phyloP scores from a whole-genome alignment of 148 eudicot species.

The Gaultheria prostrata region DNA sequence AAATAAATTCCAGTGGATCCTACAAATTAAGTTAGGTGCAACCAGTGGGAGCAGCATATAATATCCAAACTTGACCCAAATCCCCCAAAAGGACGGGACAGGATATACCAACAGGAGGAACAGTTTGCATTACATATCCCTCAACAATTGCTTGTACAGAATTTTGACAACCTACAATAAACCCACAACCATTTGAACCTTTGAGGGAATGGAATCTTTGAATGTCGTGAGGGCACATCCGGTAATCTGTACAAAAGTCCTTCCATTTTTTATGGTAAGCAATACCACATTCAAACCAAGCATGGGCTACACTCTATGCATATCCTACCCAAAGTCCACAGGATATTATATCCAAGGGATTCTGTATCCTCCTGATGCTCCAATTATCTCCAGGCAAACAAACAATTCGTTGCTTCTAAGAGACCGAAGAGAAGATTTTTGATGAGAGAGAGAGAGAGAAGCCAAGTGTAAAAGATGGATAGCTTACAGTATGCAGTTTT shows the following conservation, averaged over 20 bases:
- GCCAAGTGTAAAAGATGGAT: background rate
- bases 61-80: too few species aligned
- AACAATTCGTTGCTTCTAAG: background rate
- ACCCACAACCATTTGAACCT: background rate
- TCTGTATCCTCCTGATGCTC: background rate
- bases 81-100: too few species aligned
- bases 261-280: background rate
- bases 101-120: too few species aligned
- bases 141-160: background rate
- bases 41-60: too few species aligned
- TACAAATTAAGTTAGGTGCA: too few species aligned
- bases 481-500: slow-evolving; percentile 46
- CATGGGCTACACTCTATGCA: background rate
- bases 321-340: background rate
- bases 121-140: too few species aligned
- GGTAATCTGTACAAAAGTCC: background rate
- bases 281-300: background rate
- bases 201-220: background rate
- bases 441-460: background rate
- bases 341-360: background rate
- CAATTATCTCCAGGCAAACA: background rate
- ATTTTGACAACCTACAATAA: background rate
- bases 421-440: background rate
- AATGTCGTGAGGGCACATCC: background rate
- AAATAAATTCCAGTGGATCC: too few species aligned